Evolutionary conservation across 2,329 filamentous ascomycete genomes (phyloP), one percentile per base, ranked within the genome.

Genomic region (Claviceps sp.): DNA sequence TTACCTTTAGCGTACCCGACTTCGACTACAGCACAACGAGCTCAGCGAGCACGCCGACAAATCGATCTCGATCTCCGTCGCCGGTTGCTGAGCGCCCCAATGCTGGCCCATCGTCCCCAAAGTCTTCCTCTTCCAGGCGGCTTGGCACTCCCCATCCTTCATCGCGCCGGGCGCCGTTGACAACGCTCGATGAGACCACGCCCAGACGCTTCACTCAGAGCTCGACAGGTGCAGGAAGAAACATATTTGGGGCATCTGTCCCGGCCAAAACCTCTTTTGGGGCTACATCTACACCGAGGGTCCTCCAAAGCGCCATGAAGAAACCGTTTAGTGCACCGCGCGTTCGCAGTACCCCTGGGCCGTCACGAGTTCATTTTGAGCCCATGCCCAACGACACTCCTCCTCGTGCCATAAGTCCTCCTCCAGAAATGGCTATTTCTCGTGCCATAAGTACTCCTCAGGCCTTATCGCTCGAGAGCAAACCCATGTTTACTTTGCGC

Each of bases 401-500:
- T 5, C 70, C 72, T 22, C 72, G 72, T 41, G 75, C 74, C 52
- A 68, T 79, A 34, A 34, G 30, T 34, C 30, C 30, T 34, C 30
- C 30, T 11, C 30, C 30, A 34, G 30, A 34, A 34, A 34, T 34
- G 60, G 69, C 70, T 49, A 72, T 69, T 5, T 69, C 72, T 22
- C 72, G 72, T 40, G 75, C 73, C 52, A 68, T 80, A 11, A 34
- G 30, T 34, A 11, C 30, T 34, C 8, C 30, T 34, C 30, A 34
- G 9, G 9, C 30, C 30, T 34, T 34, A 11, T 34, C 3, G 30
- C 9, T 34, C 30, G 30, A 34, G 4, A 1, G 30, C 30, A 34
- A 34, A 11, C 30, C 30, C 30, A 4, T 4, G 16, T 82, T 82
- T 59, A 63, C 70, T 30, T 76, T 80, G 76, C 75, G 76, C 58